Percentiles rank a stretch among this genome's conserved stretches.
Evolutionary conservation across 805 yeast species (phyloP).

Genomic region (Torulaspora delbrueckii): DNA sequence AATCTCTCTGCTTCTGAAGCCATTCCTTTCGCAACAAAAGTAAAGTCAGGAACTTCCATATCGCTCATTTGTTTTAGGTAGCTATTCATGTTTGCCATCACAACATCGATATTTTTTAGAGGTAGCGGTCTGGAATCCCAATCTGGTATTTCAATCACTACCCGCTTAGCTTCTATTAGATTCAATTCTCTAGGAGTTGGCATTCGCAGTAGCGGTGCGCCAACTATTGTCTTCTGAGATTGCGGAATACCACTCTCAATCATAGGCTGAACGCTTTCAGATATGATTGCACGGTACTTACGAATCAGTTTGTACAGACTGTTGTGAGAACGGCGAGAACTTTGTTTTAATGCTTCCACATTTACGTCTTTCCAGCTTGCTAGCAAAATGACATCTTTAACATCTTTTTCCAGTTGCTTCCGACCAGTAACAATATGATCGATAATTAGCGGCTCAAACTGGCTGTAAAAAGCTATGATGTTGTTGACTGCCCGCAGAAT

Average conservation of each 20-base stretch:
- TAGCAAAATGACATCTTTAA: constrained; percentile 75
- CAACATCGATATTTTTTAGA: constrained; percentile 46
- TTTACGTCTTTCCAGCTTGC: constrained; percentile 98
- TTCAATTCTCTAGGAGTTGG: constrained; percentile 12
- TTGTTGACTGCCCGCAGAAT: constrained; percentile 28
- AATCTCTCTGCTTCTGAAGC: constrained; percentile 56
- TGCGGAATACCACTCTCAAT: constrained; percentile 52
- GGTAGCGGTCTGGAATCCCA: constrained; percentile 58
- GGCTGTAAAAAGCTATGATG: constrained; percentile 58
- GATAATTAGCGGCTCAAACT: constrained; percentile 50
- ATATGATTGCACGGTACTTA: constrained; percentile 65
- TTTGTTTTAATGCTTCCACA: constrained; percentile 86
- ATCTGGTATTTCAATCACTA: constrained; percentile 37
- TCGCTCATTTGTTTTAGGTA: constrained; percentile 37
- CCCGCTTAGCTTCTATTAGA: constrained; percentile 12
- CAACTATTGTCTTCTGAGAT: constrained; percentile 15
- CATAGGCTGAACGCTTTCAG: constrained; percentile 46
- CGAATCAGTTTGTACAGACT: constrained; percentile 76
- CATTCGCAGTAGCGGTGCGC: constrained; percentile 2
- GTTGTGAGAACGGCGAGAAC: constrained; percentile 85
- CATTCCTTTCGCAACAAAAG: constrained; percentile 51
- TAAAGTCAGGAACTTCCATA: constrained; percentile 45
- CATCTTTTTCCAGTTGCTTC: constrained; percentile 65
- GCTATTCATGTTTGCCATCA: constrained; percentile 52
- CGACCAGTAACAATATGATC: constrained; percentile 43